phyloP scores from a whole-genome alignment of 176 grass and related monocot genomes.

The Typha latifolia region DNA sequence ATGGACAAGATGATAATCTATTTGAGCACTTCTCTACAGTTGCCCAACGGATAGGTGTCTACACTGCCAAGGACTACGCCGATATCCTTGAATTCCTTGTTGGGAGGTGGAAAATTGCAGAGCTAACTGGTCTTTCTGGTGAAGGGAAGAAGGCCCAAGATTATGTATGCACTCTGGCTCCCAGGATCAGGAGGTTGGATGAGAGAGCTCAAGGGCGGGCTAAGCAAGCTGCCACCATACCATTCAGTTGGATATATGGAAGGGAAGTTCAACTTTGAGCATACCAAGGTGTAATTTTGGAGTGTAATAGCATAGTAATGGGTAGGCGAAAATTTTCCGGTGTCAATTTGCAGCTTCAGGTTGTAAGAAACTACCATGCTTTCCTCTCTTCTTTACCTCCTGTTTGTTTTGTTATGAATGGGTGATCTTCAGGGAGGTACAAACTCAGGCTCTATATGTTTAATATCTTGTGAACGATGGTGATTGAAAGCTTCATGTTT shows the following conservation, averaged over 20 bases:
- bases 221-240: neutral
- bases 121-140: constrained; percentile 8
- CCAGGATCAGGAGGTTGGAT: constrained; percentile 17
- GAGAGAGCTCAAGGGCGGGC: constrained; percentile 8
- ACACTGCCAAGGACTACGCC: constrained; percentile 26
- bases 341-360: too few relatives aligned
- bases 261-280: constrained; percentile 1
- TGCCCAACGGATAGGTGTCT: constrained; percentile 16
- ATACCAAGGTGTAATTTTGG: too few relatives aligned
- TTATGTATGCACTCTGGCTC: constrained; percentile 22
- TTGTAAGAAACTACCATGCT: too few relatives aligned
- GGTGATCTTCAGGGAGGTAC: too few relatives aligned
- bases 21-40: constrained; percentile 22
- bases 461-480: too few relatives aligned
- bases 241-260: constrained; percentile 1
- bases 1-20: constrained; percentile 12
- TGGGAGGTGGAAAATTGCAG: constrained; percentile 14
- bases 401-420: too few relatives aligned
- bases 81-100: constrained; percentile 25
- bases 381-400: too few relatives aligned
- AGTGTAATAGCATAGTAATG: too few relatives aligned
- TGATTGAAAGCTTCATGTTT: too few relatives aligned
- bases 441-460: too few relatives aligned
- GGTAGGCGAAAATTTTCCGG: too few relatives aligned
- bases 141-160: constrained; percentile 30